phyloP scores from a whole-genome alignment of 2,329 filamentous ascomycete genomes.

The Tolypocladium paradoxum region DNA sequence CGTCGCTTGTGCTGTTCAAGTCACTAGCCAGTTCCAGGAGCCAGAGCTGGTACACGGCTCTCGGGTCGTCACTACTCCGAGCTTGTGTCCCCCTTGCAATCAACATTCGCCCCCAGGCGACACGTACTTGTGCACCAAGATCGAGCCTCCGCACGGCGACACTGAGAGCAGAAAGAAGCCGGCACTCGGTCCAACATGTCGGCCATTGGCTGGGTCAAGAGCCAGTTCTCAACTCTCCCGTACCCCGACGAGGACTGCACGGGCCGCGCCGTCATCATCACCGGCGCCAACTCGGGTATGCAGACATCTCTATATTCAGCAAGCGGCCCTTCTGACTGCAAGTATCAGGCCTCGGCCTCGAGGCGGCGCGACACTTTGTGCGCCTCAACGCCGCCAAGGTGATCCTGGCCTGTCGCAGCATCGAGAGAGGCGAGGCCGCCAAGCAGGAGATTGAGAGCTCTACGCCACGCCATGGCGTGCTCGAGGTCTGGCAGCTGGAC shows the following conservation, averaged over 20 bases:
- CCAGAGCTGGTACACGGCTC: too few relatives aligned
- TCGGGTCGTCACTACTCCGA: not conserved
- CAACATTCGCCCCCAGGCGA: not conserved
- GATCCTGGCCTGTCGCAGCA: slow-evolving; percentile 29
- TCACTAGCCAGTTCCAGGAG: too few relatives aligned
- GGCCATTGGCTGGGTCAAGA: not conserved
- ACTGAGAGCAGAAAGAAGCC: not conserved
- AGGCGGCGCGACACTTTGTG: slow-evolving; percentile 29
- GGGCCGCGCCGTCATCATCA: slow-evolving; percentile 28
- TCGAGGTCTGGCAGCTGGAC: slow-evolving; percentile 35
- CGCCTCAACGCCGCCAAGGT: slow-evolving; percentile 27
- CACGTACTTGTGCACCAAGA: not conserved
- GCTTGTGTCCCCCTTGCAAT: not conserved
- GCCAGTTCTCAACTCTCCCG: slow-evolving; percentile 16
- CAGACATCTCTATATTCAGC: not conserved
- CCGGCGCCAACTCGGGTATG: slow-evolving; percentile 27
- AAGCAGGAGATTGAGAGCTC: slow-evolving; percentile 21
- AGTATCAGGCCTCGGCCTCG: slow-evolving; percentile 25
- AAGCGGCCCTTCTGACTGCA: not conserved
- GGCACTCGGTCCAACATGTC: not conserved
- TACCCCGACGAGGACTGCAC: slow-evolving; percentile 20
- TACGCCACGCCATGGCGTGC: slow-evolving; percentile 10
- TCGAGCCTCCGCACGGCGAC: not conserved
- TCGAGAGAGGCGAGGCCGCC: slow-evolving; percentile 30
- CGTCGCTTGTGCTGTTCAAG: too few relatives aligned